These are phyloP conservation scores for Barnettozyma populi DNA, from an alignment of 805 yeast species.

Conservation along the genomic window DNA sequence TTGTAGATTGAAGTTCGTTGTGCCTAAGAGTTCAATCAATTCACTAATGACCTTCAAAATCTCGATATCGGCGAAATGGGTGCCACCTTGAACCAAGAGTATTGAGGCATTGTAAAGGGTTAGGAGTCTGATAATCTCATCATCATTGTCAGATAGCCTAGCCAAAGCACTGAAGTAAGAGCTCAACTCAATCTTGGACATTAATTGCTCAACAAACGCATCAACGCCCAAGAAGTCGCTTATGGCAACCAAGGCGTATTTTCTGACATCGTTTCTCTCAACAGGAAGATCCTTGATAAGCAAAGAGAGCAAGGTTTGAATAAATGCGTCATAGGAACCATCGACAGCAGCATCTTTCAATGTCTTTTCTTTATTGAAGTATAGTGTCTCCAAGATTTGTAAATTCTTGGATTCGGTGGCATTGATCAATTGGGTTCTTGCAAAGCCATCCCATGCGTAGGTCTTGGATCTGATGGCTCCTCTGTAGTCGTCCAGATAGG, in stretches of 20 bases:
- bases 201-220: constrained; percentile 36
- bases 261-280: constrained; percentile 50
- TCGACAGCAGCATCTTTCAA: constrained; percentile 33
- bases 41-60: constrained; percentile 9
- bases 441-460: constrained; percentile 89
- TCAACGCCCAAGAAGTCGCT: constrained; percentile 44
- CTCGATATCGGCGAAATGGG: constrained; percentile 11
- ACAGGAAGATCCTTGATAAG: constrained; percentile 50
- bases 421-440: constrained; percentile 63
- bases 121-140: constrained; percentile 51
- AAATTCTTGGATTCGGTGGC: constrained; percentile 55
- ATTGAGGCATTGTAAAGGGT: constrained; percentile 49
- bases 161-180: constrained; percentile 36
- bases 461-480: constrained; percentile 70
- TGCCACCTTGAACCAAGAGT: constrained; percentile 36
- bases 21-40: constrained; percentile 20
- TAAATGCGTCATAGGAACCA: constrained; percentile 43
- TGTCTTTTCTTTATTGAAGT: constrained; percentile 27
- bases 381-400: constrained; percentile 29
- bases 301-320: constrained; percentile 48
- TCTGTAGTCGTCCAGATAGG: constrained; percentile 58
- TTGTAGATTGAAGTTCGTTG: constrained; percentile 43
- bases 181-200: constrained; percentile 13
- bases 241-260: constrained; percentile 55
- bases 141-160: constrained; percentile 47